Evolutionary conservation across 1,139 yeast species (phyloP), one percentile per base, ranked within the genome.

Genomic region (Fermentozyma sake): DNA sequence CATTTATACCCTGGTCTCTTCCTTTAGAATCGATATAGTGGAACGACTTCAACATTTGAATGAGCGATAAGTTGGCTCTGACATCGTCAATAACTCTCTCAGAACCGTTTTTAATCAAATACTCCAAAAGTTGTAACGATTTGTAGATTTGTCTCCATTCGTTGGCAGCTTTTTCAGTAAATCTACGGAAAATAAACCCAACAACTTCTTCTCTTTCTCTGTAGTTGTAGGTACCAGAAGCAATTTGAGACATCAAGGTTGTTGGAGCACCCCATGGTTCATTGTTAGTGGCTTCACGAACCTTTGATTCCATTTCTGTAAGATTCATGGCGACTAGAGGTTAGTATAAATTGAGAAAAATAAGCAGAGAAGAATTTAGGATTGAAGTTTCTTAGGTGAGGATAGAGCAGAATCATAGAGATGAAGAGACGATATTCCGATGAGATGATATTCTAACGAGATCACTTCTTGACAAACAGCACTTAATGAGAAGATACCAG

Each of bases 261-360:
- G 93, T 74, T 2, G 95, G 79, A 3, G 96, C 94, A n/a, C 98
- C 98, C 99, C 99, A 91, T 2, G 98, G 98, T 57, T 91, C 99
- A 53, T 91, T 91, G 55, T 91, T 91, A 32, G 98, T 91, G 25
- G 97, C 97, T 56, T 91, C 97, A 38, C 98, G 78, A 12, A 87
- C 98, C 57, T 84, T 87, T 26, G 95, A 82, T 60, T 91, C 98
- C 81, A 85, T 87, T 41, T 86, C 96, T 8, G 96, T 85, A 56
- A 85, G 79, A 59, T 89, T 91, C 72, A 87, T 76, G 42, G 95
- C 96, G 22, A 86, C 71, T 61, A 39, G 27, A 34, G 32, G 54
- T 50, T 34, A 32, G 39, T 34, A 26, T 16, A 6, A 13, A 15
- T 9, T 14, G n/a, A n/a, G n/a, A n/a, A n/a, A n/a, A n/a, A n/a